Evolutionary conservation across 1,284 basidiomycete species (phyloP), one percentile per base, ranked within the genome.

Genomic region (Phylloboletellus chloephorus): DNA sequence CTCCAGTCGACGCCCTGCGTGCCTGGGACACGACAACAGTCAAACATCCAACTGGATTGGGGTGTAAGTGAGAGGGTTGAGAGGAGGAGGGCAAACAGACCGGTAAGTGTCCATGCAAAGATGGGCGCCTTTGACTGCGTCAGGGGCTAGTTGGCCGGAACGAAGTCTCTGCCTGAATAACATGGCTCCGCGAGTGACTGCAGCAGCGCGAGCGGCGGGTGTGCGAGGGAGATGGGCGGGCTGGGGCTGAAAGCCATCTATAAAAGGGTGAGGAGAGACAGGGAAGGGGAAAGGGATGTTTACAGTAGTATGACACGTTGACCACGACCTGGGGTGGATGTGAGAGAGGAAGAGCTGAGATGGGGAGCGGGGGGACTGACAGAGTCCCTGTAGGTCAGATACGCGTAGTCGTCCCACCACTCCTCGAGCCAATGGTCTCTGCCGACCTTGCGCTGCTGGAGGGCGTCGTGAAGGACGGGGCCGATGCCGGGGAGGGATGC

Each of bases 61-160:
- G 39, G 22, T 6, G 17, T 48, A 2, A 39, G 26, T 26, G 21
- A 28, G 8, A 20, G 33, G 22, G 11, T 7, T n/a, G 17, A 39
- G n/a, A 19, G n/a, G 7, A 38, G 7, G n/a, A 10, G 15, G 23
- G 24, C 2, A 41, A 16, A 47, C 63, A 39, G 53, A 88, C 79
- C 89, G 74, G 67, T 86, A 94, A 8, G 84, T 84, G 58, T 91
- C 88, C 88, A 93, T 92, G 63, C 89, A 92, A 15, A 91, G 63
- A 8, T 82, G 76, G 1, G 78, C 76, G 37, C 85, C 83, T 59
- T 82, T 88, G 15, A 79, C 80, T 12, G 70, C 67, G 47, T 95
- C 91, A 3, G 87, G 83, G 35, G 71, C 62, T 16, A 93, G 57
- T 24, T 76, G 60, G 8, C 90, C 90, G 8, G 67, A 72, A 52